Percentiles rank a stretch among this genome's conserved stretches.
phyloP scores from a whole-genome alignment of 441 rosid species.

The Geranium incanum region DNA sequence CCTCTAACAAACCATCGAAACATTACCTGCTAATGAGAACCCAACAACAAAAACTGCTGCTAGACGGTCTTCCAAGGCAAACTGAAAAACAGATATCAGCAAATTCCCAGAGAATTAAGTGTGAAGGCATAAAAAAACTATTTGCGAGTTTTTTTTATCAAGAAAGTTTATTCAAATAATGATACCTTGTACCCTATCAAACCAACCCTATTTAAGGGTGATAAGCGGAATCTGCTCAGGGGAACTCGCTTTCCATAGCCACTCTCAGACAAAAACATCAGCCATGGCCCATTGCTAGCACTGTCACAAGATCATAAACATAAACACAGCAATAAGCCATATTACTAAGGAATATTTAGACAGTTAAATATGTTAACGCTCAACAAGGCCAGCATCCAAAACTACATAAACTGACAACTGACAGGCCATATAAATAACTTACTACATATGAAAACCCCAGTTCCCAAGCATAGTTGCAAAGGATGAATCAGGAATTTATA shows the following conservation, averaged over 20 bases:
- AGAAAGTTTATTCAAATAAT: neutral
- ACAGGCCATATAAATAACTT: neutral
- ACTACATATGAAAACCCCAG: neutral
- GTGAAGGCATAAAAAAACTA: constrained; percentile 1
- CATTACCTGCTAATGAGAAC: constrained; percentile 65
- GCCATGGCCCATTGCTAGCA: neutral
- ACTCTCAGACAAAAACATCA: constrained; percentile 4
- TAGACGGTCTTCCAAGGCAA: constrained; percentile 62
- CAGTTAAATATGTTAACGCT: neutral
- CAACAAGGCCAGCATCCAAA: neutral
- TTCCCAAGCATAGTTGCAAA: neutral
- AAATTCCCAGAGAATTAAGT: neutral
- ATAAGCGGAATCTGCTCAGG: neutral
- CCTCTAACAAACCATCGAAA: constrained; percentile 8
- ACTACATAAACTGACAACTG: neutral
- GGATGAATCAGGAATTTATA: neutral
- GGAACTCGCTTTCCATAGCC: constrained; percentile 5
- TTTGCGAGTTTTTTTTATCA: neutral
- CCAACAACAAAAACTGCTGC: constrained; percentile 91
- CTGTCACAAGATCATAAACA: constrained; percentile 1
- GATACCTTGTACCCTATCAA: neutral
- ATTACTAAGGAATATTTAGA: neutral
- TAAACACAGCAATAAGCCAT: neutral
- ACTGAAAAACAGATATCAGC: constrained; percentile 33
- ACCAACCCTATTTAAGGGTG: constrained; percentile 1